These are phyloP conservation scores for Teratosphaeriaceae sp. DNA, from an alignment of 2,329 filamentous ascomycete genomes.

Conservation along the genomic window DNA sequence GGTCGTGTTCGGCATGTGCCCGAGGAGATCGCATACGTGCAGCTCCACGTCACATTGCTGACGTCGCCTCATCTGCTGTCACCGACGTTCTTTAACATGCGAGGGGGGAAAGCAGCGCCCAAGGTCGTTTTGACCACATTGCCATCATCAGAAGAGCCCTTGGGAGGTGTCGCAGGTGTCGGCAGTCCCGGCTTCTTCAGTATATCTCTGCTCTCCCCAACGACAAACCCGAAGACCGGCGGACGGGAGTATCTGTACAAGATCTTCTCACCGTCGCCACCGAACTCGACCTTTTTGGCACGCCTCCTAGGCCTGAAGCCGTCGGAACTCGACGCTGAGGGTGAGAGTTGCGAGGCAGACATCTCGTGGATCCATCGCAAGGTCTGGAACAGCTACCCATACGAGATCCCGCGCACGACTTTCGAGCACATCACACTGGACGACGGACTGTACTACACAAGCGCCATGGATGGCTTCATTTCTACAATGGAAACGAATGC, in stretches of 20 bases:
- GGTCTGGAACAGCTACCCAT: constrained; percentile 78
- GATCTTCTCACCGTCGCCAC: constrained; percentile 53
- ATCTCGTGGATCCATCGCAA: constrained; percentile 75
- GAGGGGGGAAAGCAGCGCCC: constrained; percentile 54
- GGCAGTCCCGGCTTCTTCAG: constrained; percentile 79
- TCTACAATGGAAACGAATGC: constrained; percentile 97
- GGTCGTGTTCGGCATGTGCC: constrained; percentile 47
- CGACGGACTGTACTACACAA: constrained; percentile 59
- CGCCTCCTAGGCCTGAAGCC: constrained; percentile 40
- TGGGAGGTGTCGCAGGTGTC: constrained; percentile 47
- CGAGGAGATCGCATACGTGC: constrained; percentile 76
- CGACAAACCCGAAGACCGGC: constrained; percentile 44
- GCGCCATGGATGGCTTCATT: constrained; percentile 83
- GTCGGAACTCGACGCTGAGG: constrained; percentile 18
- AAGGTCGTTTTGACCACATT: constrained; percentile 79
- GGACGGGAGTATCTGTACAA: constrained; percentile 55
- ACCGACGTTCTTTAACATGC: constrained; percentile 64
- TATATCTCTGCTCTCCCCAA: constrained; percentile 64
- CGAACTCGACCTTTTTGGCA: constrained; percentile 43
- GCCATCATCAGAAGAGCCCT: constrained; percentile 48
- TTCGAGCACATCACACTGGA: constrained; percentile 76
- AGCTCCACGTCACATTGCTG: constrained; percentile 84
- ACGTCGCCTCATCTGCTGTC: constrained; percentile 68
- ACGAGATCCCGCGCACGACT: constrained; percentile 53
- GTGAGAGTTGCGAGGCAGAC: constrained; percentile 30